Evolutionary conservation across 805 yeast species (phyloP).

Genomic region (Metschnikowia chrysomelidarum): DNA sequence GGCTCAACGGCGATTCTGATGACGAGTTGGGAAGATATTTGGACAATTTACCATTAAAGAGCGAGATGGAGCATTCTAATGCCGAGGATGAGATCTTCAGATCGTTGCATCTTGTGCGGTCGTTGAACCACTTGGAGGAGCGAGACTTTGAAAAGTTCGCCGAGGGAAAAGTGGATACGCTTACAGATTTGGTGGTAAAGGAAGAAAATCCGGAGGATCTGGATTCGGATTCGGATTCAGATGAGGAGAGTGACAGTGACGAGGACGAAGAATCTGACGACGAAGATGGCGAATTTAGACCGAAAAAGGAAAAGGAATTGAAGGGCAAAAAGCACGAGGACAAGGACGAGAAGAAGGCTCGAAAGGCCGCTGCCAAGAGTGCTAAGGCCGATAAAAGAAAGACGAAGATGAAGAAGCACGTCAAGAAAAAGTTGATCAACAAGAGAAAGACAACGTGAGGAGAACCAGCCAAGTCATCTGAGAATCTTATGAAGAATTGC

Average conservation of each 20-base stretch:
- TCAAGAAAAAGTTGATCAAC: slow-evolving; percentile 68
- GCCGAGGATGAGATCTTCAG: slow-evolving; percentile 81
- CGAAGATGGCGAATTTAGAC: slow-evolving; percentile 18
- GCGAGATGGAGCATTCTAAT: slow-evolving; percentile 53
- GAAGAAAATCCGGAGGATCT: slow-evolving; percentile 20
- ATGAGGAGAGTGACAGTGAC: slow-evolving; percentile 26
- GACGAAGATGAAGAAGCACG: slow-evolving; percentile 77
- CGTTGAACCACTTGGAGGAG: slow-evolving; percentile 83
- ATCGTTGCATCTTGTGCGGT: slow-evolving; percentile 70
- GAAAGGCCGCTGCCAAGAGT: slow-evolving; percentile 75
- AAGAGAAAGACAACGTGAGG: slow-evolving; percentile 38
- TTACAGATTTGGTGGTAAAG: slow-evolving; percentile 53
- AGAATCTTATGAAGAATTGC: no score
- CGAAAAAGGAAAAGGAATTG: slow-evolving; percentile 30
- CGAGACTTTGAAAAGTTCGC: slow-evolving; percentile 80
- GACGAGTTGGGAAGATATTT: slow-evolving; percentile 43
- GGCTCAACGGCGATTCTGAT: slow-evolving; percentile 38
- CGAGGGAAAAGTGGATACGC: slow-evolving; percentile 76
- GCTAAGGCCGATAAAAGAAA: slow-evolving; percentile 77
- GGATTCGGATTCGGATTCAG: slow-evolving; percentile 25
- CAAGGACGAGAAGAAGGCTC: slow-evolving; percentile 69
- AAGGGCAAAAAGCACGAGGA: slow-evolving; percentile 80
- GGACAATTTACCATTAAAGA: slow-evolving; percentile 56
- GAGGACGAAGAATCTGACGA: slow-evolving; percentile 25
- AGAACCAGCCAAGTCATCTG: no score